Evolutionary conservation across 352 stramenopile species (phyloP).

Genomic region (Globisporangium perplexum): DNA sequence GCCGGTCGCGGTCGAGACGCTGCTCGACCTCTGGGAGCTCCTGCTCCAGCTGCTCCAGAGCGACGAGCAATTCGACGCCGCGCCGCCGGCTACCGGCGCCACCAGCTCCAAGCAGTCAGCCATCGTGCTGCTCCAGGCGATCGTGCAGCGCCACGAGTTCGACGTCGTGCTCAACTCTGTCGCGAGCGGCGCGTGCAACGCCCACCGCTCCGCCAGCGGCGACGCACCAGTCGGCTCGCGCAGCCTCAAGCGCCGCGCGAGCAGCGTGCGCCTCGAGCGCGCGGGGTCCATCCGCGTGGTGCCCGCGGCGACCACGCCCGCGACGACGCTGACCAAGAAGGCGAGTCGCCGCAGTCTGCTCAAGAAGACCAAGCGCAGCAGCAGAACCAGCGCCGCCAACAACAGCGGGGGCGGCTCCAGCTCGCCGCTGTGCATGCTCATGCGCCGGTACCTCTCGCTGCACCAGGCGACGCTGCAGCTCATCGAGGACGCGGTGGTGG

Average conservation of each 20-base stretch:
- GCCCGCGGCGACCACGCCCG: conserved; percentile 4
- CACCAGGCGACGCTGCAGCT: conserved; percentile 60
- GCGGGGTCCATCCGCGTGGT: conserved; percentile 9
- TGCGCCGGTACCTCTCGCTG: conserved; percentile 49
- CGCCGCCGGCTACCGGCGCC: neutral
- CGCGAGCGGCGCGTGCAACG: conserved; percentile 41
- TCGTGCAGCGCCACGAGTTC: conserved; percentile 49
- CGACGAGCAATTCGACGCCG: conserved; percentile 14
- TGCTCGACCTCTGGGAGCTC: conserved; percentile 58
- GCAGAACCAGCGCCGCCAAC: conserved; percentile 10
- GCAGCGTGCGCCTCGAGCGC: conserved; percentile 14
- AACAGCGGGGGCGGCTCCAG: neutral
- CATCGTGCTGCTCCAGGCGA: conserved; percentile 28
- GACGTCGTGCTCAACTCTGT: conserved; percentile 49
- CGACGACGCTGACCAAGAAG: conserved; percentile 7
- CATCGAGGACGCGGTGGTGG: conserved; percentile 27
- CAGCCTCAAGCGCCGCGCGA: conserved; percentile 15
- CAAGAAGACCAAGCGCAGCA: conserved; percentile 18
- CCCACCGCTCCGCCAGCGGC: conserved; percentile 18
- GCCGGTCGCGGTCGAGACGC: conserved; percentile 8
- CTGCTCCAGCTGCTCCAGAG: conserved; percentile 36
- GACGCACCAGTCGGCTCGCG: neutral
- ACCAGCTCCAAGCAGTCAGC: conserved; percentile 13
- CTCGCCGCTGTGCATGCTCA: conserved; percentile 35
- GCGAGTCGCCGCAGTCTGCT: conserved; percentile 11